A percentile compares a stretch with the other conserved stretches of the same genome.
These are phyloP conservation scores for Globisporangium cystogenes DNA, from an alignment of 352 stramenopile species.

Conservation along the genomic window DNA sequence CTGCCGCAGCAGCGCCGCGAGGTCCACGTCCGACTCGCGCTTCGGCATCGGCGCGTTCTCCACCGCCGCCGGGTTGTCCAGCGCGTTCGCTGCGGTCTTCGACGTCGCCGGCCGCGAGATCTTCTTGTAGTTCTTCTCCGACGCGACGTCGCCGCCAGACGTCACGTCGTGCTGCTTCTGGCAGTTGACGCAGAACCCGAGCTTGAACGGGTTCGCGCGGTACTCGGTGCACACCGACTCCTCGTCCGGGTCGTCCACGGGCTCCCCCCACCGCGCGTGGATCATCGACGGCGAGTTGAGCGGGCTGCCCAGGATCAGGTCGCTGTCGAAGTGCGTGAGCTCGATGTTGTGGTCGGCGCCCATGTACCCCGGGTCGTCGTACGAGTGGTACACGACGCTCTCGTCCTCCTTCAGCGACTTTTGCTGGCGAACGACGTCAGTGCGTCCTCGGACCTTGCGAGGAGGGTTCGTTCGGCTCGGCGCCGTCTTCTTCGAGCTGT, in stretches of 20 bases:
- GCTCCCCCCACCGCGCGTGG: slow-evolving; percentile 81
- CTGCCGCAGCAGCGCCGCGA: slow-evolving; percentile 64
- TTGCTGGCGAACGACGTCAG: slow-evolving; percentile 20
- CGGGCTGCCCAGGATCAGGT: slow-evolving; percentile 73
- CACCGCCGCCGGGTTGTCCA: slow-evolving; percentile 70
- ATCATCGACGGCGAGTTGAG: slow-evolving; percentile 76
- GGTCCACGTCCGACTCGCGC: slow-evolving; percentile 80
- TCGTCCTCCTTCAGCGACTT: slow-evolving; percentile 22
- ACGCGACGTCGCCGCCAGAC: slow-evolving; percentile 52
- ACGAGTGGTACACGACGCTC: slow-evolving; percentile 60
- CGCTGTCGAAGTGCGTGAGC: slow-evolving; percentile 64
- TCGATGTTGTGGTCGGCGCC: slow-evolving; percentile 37
- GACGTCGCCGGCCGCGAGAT: slow-evolving; percentile 64
- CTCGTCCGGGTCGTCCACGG: slow-evolving; percentile 78
- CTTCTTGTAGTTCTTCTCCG: slow-evolving; percentile 80
- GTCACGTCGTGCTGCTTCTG: slow-evolving; percentile 87
- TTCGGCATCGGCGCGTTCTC: slow-evolving; percentile 30
- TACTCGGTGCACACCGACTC: slow-evolving; percentile 80
- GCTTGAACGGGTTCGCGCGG: slow-evolving; percentile 75
- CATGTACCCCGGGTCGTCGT: slow-evolving; percentile 75
- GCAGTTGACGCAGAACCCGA: slow-evolving; percentile 88
- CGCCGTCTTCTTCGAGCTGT: background rate
- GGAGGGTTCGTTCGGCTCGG: slow-evolving; percentile 1
- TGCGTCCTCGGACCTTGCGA: slow-evolving; percentile 21
- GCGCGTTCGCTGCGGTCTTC: slow-evolving; percentile 71